Base-by-base conservation (phyloP, 2,329 filamentous ascomycete species). In the Xylariales sp. region DNA sequence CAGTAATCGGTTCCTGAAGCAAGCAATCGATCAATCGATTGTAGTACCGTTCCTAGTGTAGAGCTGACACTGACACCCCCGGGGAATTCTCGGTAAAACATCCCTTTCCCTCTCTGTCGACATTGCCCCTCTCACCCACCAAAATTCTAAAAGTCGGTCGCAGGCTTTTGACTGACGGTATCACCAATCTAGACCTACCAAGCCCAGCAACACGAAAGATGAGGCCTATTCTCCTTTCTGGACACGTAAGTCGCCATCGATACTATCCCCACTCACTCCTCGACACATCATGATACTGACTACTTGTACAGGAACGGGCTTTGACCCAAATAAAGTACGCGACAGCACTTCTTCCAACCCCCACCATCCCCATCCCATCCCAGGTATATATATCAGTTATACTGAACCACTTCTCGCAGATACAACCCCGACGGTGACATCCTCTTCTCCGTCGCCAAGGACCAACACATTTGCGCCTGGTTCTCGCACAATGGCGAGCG, bases 401-500 rank as follows among this genome's bases (percentile, higher is more conserved):
- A 29, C 44, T 38, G 40, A 12, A 24, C 31, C 40, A 28, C 37
- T 21, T 20, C 31, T 35, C 20, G 7, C 46, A 88, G 84, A 64
- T 95, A 88, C 73, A 94, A 90, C 71, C 80, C 82, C 68, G 93
- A 98, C 71, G 93, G 93, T 70, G 93, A 98, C 64, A 80, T 97
- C 54, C 83, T 97, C 64, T 96, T 97, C 76, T 95, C 90, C 50
- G 87, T 89, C 47, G 81, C 88, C 56, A 97, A 97, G 73, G 91
- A 97, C 69, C 91, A 96, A 71, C 81, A 94, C 62, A 88, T 96
- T 60, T 95, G 91, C 76, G 91, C 82, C 52, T 98, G 93, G 93
- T 97, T 82, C 71, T 85, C 89, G 52, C 89, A 94, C 73, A 98
- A 98, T 69, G 93, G 93, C 71, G 93, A 98, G 76, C 86, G 93